Evolutionary conservation across 108 stramenopile genomes (phyloP).

Genomic region (Fragilaria radians): DNA sequence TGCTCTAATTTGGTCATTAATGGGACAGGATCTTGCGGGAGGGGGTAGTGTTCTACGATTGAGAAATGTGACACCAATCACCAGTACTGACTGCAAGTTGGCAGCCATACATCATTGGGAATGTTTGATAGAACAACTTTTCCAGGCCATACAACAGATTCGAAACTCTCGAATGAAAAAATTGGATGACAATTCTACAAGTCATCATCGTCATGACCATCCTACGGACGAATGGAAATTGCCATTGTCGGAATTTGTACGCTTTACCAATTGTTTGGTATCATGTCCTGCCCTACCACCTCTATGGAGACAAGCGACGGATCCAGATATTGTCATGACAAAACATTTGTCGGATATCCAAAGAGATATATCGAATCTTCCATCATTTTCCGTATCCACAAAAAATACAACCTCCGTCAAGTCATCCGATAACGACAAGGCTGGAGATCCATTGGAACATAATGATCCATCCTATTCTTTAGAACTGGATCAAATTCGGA

Average conservation of each 20-base stretch:
- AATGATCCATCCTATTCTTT: background rate
- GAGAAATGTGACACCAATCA: background rate
- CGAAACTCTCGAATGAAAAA: background rate
- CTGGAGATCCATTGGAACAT: background rate
- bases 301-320: background rate
- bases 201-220: background rate
- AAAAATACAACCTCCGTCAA: background rate
- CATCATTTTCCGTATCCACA: background rate
- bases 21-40: slow-evolving; percentile 1
- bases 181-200: background rate
- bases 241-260: background rate
- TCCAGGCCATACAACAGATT: background rate
- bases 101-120: background rate
- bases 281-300: slow-evolving; percentile 1
- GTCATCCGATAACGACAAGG: slow-evolving; percentile 9
- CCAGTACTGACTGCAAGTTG: background rate
- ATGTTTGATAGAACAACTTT: background rate
- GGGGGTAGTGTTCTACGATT: background rate
- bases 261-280: slow-evolving; percentile 3
- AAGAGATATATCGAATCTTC: background rate
- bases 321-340: background rate
- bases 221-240: background rate
- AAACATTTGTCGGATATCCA: background rate
- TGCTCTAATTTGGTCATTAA: background rate
- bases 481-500: slow-evolving; percentile 3